phyloP scores from a whole-genome alignment of 129 eudicot species.

The Pittosporum tobira region DNA sequence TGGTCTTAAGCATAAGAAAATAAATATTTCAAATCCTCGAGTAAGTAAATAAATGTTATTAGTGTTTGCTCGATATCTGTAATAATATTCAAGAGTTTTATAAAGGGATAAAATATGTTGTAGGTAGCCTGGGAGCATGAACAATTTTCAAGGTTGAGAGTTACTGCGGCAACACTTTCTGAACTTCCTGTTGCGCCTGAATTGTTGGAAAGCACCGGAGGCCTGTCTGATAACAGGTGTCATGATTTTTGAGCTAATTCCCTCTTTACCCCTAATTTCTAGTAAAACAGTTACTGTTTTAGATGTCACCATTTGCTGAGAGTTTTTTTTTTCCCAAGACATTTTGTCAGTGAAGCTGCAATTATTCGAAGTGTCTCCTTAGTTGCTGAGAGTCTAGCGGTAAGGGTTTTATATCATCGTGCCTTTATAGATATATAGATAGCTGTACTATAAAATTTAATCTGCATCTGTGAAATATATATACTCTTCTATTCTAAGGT shows the following conservation, averaged over 20 bases:
- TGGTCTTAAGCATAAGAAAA: slow-evolving; percentile 96
- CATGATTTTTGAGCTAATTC: slow-evolving; percentile 9
- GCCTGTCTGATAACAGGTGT: slow-evolving; percentile 79
- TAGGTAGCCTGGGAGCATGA: slow-evolving; percentile 99
- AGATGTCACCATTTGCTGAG: slow-evolving; percentile 8
- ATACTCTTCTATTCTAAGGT: neutral
- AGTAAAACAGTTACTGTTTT: neutral
- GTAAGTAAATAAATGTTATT: slow-evolving; percentile 35
- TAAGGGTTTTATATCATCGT: slow-evolving; percentile 27
- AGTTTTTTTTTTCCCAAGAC: slow-evolving; percentile 26
- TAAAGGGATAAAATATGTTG: slow-evolving; percentile 29
- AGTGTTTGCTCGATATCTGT: too few relatives aligned
- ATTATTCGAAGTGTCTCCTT: slow-evolving; percentile 56
- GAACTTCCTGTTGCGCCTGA: slow-evolving; percentile 71
- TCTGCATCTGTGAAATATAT: too few relatives aligned
- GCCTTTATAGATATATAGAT: too few relatives aligned
- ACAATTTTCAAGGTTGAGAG: slow-evolving; percentile 91
- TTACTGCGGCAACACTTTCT: slow-evolving; percentile 90
- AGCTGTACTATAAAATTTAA: too few relatives aligned
- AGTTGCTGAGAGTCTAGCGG: slow-evolving; percentile 93
- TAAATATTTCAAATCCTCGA: slow-evolving; percentile 83
- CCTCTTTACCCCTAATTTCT: slow-evolving; percentile 2
- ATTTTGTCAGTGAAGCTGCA: slow-evolving; percentile 52
- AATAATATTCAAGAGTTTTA: neutral
- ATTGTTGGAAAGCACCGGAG: slow-evolving; percentile 65